Evolutionary conservation across 148 eudicot species (phyloP).

Genomic region (Arbutus unedo): DNA sequence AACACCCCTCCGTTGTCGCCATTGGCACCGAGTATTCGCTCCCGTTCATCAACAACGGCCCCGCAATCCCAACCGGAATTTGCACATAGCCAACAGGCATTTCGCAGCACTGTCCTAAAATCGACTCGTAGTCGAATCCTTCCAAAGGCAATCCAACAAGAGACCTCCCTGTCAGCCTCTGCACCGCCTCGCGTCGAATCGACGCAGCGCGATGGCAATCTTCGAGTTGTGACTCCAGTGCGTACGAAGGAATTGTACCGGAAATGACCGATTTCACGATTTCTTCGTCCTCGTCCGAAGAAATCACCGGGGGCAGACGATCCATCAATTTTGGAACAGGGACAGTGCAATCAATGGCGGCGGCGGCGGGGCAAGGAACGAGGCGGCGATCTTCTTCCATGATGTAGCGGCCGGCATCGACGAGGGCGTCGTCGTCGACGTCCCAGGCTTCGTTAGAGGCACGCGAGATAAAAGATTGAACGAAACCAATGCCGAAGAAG

Average conservation of each 20-base stretch:
- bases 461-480: slow-evolving; percentile 32
- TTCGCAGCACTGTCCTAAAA: slow-evolving; percentile 44
- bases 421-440: slow-evolving; percentile 13
- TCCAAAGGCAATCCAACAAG: slow-evolving; percentile 27
- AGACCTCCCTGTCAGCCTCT: slow-evolving; percentile 32
- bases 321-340: neutral
- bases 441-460: slow-evolving; percentile 18
- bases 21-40: slow-evolving; percentile 34
- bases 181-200: slow-evolving; percentile 34
- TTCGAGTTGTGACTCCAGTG: slow-evolving; percentile 33
- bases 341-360: neutral
- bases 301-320: neutral
- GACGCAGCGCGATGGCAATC: slow-evolving; percentile 29
- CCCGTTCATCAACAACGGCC: slow-evolving; percentile 39
- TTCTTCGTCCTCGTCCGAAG: slow-evolving; percentile 23
- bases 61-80: slow-evolving; percentile 44
- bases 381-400: neutral
- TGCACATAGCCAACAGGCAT: slow-evolving; percentile 41
- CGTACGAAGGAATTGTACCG: slow-evolving; percentile 29
- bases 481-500: slow-evolving; percentile 47
- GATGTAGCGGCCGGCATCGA: slow-evolving; percentile 9
- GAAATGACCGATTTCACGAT: slow-evolving; percentile 23
- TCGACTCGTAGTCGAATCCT: slow-evolving; percentile 39
- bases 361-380: neutral
- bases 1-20: slow-evolving; percentile 45